phyloP scores from a whole-genome alignment of 2,329 filamentous ascomycete genomes.

The Neophaeococcomyces aloes region DNA sequence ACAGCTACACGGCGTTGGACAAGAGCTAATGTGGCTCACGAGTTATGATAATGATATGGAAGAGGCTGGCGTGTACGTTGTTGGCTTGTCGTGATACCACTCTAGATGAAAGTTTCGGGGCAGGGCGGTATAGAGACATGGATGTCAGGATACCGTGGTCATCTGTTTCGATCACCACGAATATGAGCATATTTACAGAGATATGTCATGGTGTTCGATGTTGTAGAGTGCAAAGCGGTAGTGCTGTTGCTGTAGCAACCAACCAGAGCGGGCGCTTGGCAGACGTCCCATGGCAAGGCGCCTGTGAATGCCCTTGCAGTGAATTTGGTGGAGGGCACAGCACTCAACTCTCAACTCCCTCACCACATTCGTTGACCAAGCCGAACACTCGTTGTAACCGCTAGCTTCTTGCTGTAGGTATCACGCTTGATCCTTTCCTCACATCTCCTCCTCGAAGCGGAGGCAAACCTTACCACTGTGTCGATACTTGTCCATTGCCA shows the following conservation, averaged over 20 bases:
- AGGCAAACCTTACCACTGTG: neutral
- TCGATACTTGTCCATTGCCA: neutral
- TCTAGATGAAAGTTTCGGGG: too few species aligned
- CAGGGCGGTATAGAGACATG: too few species aligned
- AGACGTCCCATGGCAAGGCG: too few species aligned
- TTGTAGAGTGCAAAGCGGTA: too few species aligned
- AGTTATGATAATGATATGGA: neutral
- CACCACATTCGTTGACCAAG: conserved; percentile 1
- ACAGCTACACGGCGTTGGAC: neutral
- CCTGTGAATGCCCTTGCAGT: neutral
- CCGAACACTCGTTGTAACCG: neutral
- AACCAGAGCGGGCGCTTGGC: too few species aligned
- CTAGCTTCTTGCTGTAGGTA: neutral
- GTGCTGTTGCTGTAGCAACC: too few species aligned
- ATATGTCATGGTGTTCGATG: too few species aligned
- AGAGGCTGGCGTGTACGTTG: too few species aligned
- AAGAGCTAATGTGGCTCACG: neutral
- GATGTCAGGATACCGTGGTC: too few species aligned
- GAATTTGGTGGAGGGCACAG: neutral
- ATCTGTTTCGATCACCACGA: too few species aligned
- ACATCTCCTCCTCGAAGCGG: neutral
- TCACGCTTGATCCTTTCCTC: neutral
- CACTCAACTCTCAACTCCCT: neutral
- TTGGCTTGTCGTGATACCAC: too few species aligned
- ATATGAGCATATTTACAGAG: too few species aligned